Evolutionary conservation across 495 filamentous ascomycete species (phyloP).

Genomic region (Neurospora tetraspora): DNA sequence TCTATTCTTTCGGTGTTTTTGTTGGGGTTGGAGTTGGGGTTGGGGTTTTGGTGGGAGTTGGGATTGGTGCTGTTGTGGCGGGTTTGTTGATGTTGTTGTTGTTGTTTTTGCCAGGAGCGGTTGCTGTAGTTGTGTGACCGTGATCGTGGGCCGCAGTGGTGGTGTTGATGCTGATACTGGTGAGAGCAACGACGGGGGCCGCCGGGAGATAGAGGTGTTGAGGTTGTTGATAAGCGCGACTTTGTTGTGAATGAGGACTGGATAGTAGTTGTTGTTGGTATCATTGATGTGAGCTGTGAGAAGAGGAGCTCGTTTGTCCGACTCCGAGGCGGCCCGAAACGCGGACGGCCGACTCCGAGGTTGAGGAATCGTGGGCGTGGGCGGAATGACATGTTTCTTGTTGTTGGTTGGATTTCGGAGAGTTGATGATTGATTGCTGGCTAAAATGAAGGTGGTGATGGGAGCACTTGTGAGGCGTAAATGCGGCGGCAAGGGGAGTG

Average conservation of each 20-base stretch:
- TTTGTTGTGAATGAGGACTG: not conserved
- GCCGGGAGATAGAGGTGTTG: not conserved
- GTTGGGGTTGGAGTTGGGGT: constrained; percentile 1
- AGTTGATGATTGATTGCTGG: not conserved
- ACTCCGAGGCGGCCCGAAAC: not conserved
- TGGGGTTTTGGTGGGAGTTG: constrained; percentile 1
- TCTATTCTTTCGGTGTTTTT: constrained; percentile 29
- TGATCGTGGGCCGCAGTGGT: no score
- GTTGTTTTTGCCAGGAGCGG: not conserved
- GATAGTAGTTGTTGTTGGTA: not conserved
- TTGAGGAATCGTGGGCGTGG: not conserved
- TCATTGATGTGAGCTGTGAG: not conserved
- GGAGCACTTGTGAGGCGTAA: not conserved
- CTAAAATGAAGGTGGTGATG: no score
- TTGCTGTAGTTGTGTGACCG: no score
- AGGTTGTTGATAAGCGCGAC: not conserved
- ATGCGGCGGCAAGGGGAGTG: not conserved
- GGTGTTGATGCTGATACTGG: no score
- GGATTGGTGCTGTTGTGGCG: not conserved
- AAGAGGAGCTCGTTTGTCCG: not conserved
- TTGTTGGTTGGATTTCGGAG: not conserved
- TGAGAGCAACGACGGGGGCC: no score
- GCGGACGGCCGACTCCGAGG: not conserved
- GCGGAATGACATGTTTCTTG: not conserved
- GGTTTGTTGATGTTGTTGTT: not conserved